Evolutionary conservation across 345 rosid species (phyloP).

Genomic region (Eucalyptus lansdowneana): DNA sequence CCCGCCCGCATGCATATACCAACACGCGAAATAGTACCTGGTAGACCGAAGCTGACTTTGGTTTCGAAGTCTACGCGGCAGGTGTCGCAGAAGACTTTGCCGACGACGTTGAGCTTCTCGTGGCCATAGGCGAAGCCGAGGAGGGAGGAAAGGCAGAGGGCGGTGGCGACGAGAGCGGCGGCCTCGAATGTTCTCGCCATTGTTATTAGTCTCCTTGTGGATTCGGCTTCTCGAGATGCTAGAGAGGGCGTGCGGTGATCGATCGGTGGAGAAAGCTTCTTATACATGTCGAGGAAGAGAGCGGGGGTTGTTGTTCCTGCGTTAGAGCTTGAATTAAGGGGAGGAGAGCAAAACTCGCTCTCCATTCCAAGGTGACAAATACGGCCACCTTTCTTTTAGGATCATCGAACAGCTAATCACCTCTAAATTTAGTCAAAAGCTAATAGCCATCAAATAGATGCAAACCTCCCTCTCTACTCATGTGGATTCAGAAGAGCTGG

Average conservation of each 20-base stretch:
- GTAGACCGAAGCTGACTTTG: background rate
- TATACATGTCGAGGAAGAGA: background rate
- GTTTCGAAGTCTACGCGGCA: background rate
- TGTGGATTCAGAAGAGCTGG: background rate
- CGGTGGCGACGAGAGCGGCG: background rate
- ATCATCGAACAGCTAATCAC: background rate
- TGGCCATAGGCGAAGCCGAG: background rate
- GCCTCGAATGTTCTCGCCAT: background rate
- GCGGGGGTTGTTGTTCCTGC: background rate
- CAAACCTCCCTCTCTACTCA: background rate
- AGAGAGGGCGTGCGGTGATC: background rate
- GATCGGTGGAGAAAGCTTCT: background rate
- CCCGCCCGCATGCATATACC: background rate
- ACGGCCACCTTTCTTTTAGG: background rate
- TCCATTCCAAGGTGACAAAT: background rate
- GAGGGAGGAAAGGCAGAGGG: background rate
- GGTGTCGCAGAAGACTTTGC: background rate
- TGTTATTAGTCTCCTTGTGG: background rate
- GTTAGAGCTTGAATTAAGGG: background rate
- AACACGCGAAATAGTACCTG: background rate
- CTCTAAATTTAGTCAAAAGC: background rate
- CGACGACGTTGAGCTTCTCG: background rate
- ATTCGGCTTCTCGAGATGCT: background rate
- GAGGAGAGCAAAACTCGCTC: background rate
- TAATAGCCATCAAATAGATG: background rate